Percentiles rank a stretch among this genome's conserved stretches.
phyloP scores from a whole-genome alignment of 306 rosid species.

The Cucumis hystrix region DNA sequence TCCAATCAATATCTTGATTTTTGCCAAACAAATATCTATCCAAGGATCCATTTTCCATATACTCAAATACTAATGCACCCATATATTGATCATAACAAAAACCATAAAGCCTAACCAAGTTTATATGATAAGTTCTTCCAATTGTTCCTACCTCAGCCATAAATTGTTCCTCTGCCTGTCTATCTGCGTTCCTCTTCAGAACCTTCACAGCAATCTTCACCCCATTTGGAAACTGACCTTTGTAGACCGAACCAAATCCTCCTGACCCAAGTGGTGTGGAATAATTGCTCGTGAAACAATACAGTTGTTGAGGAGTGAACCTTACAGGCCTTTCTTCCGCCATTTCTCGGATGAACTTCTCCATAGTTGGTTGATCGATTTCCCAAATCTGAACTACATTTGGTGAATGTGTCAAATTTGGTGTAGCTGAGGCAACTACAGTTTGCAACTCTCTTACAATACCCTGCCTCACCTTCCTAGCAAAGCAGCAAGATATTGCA shows the following conservation, averaged over 20 bases:
- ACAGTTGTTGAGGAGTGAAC: not conserved
- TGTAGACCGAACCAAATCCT: slow-evolving; percentile 31
- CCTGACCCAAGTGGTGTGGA: slow-evolving; percentile 21
- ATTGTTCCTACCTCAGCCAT: slow-evolving; percentile 31
- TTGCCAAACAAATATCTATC: slow-evolving; percentile 26
- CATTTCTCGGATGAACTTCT: not conserved
- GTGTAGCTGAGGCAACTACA: not conserved
- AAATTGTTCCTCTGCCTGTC: slow-evolving; percentile 27
- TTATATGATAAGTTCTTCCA: slow-evolving; percentile 30
- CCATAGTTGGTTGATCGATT: not conserved
- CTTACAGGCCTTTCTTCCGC: not conserved
- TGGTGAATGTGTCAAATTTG: not conserved
- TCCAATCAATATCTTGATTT: slow-evolving; percentile 8
- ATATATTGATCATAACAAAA: slow-evolving; percentile 30
- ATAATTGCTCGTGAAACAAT: not conserved
- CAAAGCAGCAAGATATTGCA: not conserved
- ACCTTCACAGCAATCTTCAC: slow-evolving; percentile 33
- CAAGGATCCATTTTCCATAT: slow-evolving; percentile 33
- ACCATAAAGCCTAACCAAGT: slow-evolving; percentile 27
- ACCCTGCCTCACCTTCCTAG: not conserved
- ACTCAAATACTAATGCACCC: slow-evolving; percentile 37
- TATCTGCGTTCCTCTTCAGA: slow-evolving; percentile 11
- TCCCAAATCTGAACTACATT: not conserved
- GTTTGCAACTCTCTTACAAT: not conserved
- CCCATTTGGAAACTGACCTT: slow-evolving; percentile 24